These are phyloP conservation scores for Vaccinium macrocarpon DNA, from an alignment of 148 eudicot species.

Conservation along the genomic window DNA sequence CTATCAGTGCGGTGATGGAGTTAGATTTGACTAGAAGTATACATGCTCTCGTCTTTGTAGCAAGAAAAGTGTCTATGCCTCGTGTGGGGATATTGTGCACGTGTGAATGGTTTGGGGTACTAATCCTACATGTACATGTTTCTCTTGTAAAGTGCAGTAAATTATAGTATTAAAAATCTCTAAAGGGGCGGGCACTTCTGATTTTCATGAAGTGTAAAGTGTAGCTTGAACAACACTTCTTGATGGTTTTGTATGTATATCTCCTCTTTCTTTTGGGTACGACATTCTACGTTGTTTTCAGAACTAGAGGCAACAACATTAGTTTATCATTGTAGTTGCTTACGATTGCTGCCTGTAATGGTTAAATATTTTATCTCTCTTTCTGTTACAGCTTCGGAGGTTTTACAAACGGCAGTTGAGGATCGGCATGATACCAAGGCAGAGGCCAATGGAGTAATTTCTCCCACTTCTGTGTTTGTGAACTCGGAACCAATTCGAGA, in stretches of 20 bases:
- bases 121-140: neutral
- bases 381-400: conserved; percentile 35
- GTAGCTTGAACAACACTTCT: neutral
- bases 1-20: neutral
- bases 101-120: neutral
- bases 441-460: conserved; percentile 41
- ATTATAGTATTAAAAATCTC: neutral
- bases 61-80: neutral
- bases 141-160: neutral
- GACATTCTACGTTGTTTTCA: neutral
- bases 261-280: neutral
- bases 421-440: conserved; percentile 32
- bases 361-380: neutral
- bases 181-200: neutral
- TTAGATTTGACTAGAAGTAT: neutral
- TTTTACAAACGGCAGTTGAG: conserved; percentile 27
- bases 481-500: conserved; percentile 82
- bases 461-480: conserved; percentile 71
- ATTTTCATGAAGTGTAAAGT: neutral
- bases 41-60: neutral
- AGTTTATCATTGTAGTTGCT: neutral
- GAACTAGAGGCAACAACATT: neutral
- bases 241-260: neutral
- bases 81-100: neutral
- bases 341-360: neutral